phyloP scores from a whole-genome alignment of 768 basidiomycete genomes.

The Floccularia luteovirens region DNA sequence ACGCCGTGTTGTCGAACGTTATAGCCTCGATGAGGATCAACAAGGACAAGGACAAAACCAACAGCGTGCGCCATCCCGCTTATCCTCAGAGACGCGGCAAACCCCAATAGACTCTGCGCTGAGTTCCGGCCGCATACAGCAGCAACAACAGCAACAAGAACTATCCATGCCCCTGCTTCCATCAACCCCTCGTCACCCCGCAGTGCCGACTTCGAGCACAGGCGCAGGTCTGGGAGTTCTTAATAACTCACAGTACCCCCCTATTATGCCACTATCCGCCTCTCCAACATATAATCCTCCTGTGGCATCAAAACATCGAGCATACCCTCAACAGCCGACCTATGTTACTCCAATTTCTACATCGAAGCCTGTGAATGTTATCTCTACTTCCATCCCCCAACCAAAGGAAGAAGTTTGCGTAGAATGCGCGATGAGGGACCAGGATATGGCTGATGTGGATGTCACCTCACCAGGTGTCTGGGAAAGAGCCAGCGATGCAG shows the following conservation, averaged over 20 bases:
- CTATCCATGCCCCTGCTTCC: slow-evolving; percentile 26
- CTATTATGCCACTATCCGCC: slow-evolving; percentile 51
- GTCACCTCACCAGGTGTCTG: slow-evolving; percentile 83
- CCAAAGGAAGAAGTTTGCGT: slow-evolving; percentile 83
- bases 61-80: slow-evolving; percentile 25
- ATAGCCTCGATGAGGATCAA: slow-evolving; percentile 38
- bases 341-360: slow-evolving; percentile 55
- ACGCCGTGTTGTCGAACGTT: slow-evolving; percentile 42
- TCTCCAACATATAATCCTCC: slow-evolving; percentile 57
- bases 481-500: slow-evolving; percentile 84
- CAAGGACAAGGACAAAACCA: too few species aligned
- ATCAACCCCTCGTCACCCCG: slow-evolving; percentile 37
- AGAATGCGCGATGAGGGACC: slow-evolving; percentile 97
- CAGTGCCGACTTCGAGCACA: slow-evolving; percentile 30
- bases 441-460: slow-evolving; percentile 95
- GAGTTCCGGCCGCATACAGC: too few species aligned
- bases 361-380: slow-evolving; percentile 51
- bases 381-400: slow-evolving; percentile 48
- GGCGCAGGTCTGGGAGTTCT: slow-evolving; percentile 16
- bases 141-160: slow-evolving; percentile 14
- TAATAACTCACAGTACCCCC: slow-evolving; percentile 21
- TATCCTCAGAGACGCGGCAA: too few species aligned
- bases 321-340: slow-evolving; percentile 68
- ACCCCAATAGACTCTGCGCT: too few species aligned
- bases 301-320: slow-evolving; percentile 60